phyloP scores from a whole-genome alignment of 2,329 filamentous ascomycete genomes.

The Ascochyta fabae region DNA sequence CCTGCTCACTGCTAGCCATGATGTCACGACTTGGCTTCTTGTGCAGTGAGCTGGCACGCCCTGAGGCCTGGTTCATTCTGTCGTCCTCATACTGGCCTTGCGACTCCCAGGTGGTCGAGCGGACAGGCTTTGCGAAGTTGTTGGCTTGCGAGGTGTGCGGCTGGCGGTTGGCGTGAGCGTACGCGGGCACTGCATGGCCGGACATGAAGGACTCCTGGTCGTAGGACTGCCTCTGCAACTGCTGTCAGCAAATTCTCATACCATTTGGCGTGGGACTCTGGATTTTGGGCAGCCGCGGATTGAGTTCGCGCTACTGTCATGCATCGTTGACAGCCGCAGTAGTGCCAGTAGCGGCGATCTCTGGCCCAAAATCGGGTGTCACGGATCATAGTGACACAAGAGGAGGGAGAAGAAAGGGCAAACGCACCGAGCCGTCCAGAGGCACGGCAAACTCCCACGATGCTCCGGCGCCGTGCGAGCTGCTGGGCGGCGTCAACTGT shows the following conservation, averaged over 20 bases:
- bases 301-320: conserved; percentile 30
- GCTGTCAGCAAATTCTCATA: conserved; percentile 29
- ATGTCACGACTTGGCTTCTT: conserved; percentile 52
- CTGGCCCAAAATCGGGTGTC: conserved; percentile 3
- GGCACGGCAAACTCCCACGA: conserved; percentile 51
- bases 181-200: conserved; percentile 38
- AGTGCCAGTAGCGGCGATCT: conserved; percentile 24
- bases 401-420: conserved; percentile 2
- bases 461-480: conserved; percentile 45
- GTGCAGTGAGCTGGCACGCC: conserved; percentile 45
- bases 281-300: conserved; percentile 7
- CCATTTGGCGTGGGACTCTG: neutral
- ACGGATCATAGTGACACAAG: neutral
- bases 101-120: conserved; percentile 40
- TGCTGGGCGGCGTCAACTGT: conserved; percentile 50
- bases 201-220: conserved; percentile 47
- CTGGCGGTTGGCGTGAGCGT: conserved; percentile 38
- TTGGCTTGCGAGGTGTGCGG: conserved; percentile 45
- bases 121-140: conserved; percentile 39
- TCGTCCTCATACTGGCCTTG: conserved; percentile 37
- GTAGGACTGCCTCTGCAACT: conserved; percentile 35
- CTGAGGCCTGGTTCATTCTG: conserved; percentile 40
- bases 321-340: conserved; percentile 30
- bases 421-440: conserved; percentile 46
- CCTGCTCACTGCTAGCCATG: conserved; percentile 52